Base-by-base conservation (phyloP, 2,329 filamentous ascomycete genomes). In the Colletotrichum godetiae region DNA sequence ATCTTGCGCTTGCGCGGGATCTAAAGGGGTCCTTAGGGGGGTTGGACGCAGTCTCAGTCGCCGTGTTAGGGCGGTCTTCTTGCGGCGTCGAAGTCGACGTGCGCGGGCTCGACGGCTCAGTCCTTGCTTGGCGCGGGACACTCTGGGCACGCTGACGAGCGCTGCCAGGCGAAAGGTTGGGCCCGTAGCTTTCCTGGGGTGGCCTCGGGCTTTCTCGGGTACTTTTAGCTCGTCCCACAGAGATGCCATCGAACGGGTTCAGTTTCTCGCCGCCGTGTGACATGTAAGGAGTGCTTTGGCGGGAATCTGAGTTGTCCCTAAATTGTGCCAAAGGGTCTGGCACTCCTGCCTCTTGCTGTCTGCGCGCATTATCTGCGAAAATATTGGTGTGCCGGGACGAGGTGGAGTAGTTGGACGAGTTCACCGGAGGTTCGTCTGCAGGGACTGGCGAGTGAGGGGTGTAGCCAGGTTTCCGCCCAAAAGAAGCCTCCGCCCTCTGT, bases 231-330 rank as follows among this genome's bases (percentile, higher is more conserved):
- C 87, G 82, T 60, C 82, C 81, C n/a, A 87, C 69, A 11, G 83
- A 77, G 7, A 79, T 80, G 2, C 84, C 86, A 57, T 90, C 88
- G 72, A 89, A 90, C 0, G 88, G 86, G 58, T 90, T 87, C 5
- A 88, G 87, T 80, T 88, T 91, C 78, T 92, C 90, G 42, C 90
- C 89, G 13, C 88, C 85, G 37, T 87, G 85, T 1, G 84, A 86
- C 55, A 86, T 84, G 77, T 92, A 92, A 0, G 90, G 89, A 6
- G 88, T 89, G 76, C 88, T 89, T 67, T 89, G 84, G n/a, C 89
- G 85, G n/a, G 80, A 79, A 72, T 91, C 88, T 55, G 82, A 69
- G 56, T 82, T 83, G 1, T 86, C 84, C 76, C 84, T 83, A 71
- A 89, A 88, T 63, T 85, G 82, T 27, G 82, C 84, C 55, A 89